A percentile compares a stretch with the other conserved stretches of the same genome.
These are phyloP conservation scores for Boletus rubropictus DNA, from an alignment of 768 basidiomycete species.

Conservation along the genomic window DNA sequence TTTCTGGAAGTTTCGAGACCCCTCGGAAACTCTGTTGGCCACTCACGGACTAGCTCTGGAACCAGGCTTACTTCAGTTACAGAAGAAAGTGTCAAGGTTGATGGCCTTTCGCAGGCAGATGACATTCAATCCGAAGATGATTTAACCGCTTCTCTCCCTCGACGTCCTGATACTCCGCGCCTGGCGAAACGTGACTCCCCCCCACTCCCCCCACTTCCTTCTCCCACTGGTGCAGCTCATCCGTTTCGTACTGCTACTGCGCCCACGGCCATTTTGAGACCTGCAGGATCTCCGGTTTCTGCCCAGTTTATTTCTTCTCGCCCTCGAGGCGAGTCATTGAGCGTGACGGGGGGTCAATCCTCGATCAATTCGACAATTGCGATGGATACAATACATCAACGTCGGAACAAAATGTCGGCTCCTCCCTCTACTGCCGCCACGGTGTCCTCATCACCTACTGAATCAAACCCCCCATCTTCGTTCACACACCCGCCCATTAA, in stretches of 20 bases:
- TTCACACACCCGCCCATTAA: slow-evolving; percentile 30
- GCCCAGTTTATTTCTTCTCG: slow-evolving; percentile 40
- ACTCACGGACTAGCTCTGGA: slow-evolving; percentile 51
- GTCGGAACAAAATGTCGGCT: slow-evolving; percentile 60
- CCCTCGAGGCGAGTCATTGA: slow-evolving; percentile 53
- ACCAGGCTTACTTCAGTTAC: slow-evolving; percentile 53
- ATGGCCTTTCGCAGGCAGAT: slow-evolving; percentile 29
- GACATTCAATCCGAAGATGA: slow-evolving; percentile 29
- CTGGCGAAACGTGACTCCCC: slow-evolving; percentile 48
- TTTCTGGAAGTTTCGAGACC: slow-evolving; percentile 36
- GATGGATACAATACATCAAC: slow-evolving; percentile 63
- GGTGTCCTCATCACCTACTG: slow-evolving; percentile 31
- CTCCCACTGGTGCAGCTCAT: slow-evolving; percentile 34
- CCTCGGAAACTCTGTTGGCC: slow-evolving; percentile 47
- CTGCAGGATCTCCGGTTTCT: slow-evolving; percentile 46
- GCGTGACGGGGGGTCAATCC: slow-evolving; percentile 25
- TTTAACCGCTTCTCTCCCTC: slow-evolving; percentile 26
- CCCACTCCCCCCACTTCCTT: slow-evolving; percentile 63
- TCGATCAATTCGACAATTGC: slow-evolving; percentile 56
- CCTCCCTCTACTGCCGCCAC: slow-evolving; percentile 38
- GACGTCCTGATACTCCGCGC: slow-evolving; percentile 39
- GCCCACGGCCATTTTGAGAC: slow-evolving; percentile 22
- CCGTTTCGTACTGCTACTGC: slow-evolving; percentile 25
- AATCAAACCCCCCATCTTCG: slow-evolving; percentile 34
- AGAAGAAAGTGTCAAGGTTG: slow-evolving; percentile 48